Evolutionary conservation across 768 basidiomycete species (phyloP).

Genomic region (Plicaturopsis crispa): DNA sequence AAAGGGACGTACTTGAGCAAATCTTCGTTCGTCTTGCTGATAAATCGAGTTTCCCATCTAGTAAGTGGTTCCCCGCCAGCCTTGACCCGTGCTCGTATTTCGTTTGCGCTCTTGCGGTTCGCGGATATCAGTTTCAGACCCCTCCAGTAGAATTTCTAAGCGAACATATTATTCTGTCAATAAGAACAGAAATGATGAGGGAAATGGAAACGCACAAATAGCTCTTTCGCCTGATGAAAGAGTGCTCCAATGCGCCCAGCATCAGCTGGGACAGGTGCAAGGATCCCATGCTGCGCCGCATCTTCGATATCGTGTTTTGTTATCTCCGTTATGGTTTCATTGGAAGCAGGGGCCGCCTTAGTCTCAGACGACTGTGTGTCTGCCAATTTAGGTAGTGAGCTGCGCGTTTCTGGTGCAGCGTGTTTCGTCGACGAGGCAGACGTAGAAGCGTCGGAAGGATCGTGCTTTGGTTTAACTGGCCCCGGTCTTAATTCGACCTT

Average conservation of each 20-base stretch:
- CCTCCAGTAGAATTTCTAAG: constrained; percentile 77
- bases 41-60: constrained; percentile 62
- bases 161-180: background rate
- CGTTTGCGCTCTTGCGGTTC: constrained; percentile 45
- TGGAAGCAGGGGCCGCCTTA: constrained; percentile 7
- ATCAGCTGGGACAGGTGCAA: constrained; percentile 55
- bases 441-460: constrained; percentile 17
- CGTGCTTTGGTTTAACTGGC: constrained; percentile 43
- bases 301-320: constrained; percentile 57
- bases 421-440: constrained; percentile 14
- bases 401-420: constrained; percentile 10
- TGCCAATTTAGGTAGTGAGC: constrained; percentile 7
- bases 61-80: constrained; percentile 57
- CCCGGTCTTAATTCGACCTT: constrained; percentile 58
- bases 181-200: constrained; percentile 4
- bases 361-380: constrained; percentile 17
- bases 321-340: constrained; percentile 34
- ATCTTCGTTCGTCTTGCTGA: constrained; percentile 60
- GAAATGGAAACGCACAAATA: constrained; percentile 21
- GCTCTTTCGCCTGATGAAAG: constrained; percentile 38
- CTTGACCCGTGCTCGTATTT: constrained; percentile 48
- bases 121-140: constrained; percentile 68
- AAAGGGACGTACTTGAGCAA: constrained; percentile 49
- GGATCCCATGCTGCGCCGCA: constrained; percentile 61
- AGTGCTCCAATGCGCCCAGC: constrained; percentile 52